Percentiles rank a stretch among this genome's conserved stretches.
phyloP scores from a whole-genome alignment of 495 filamentous ascomycete genomes.

The Cercophora samala region DNA sequence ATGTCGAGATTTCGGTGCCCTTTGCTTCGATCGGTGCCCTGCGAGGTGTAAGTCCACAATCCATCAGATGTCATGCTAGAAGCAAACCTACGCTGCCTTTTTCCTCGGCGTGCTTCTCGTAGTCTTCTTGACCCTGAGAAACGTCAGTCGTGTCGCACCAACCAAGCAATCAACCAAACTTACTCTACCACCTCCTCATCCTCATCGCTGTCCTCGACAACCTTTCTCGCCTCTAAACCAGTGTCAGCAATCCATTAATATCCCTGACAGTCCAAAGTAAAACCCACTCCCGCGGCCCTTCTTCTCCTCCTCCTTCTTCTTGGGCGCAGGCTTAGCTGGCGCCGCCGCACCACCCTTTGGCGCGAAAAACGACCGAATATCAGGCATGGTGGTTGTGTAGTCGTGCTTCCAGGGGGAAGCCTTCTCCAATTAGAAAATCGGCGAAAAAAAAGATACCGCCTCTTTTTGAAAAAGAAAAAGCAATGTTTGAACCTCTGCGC shows the following conservation, averaged over 20 bases:
- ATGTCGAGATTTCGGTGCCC: slow-evolving; percentile 44
- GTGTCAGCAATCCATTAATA: slow-evolving; percentile 24
- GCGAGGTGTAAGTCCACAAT: neutral
- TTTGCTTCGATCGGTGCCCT: slow-evolving; percentile 34
- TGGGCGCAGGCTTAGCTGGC: slow-evolving; percentile 46
- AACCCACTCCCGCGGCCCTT: slow-evolving; percentile 41
- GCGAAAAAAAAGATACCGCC: neutral
- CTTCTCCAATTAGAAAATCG: neutral
- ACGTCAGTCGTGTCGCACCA: slow-evolving; percentile 8
- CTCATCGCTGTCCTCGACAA: slow-evolving; percentile 75
- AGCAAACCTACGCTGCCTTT: slow-evolving; percentile 38
- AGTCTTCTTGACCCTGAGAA: slow-evolving; percentile 39
- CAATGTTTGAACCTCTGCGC: neutral
- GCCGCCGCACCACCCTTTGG: slow-evolving; percentile 51
- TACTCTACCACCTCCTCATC: slow-evolving; percentile 52
- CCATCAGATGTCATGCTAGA: neutral
- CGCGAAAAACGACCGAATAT: slow-evolving; percentile 80
- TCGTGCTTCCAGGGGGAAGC: neutral
- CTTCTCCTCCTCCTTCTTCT: slow-evolving; percentile 47
- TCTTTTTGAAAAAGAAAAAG: neutral
- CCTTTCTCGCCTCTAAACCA: slow-evolving; percentile 58
- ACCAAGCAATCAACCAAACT: slow-evolving; percentile 11
- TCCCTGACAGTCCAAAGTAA: neutral
- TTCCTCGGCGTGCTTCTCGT: slow-evolving; percentile 41
- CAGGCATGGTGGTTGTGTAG: slow-evolving; percentile 55